Percentiles rank a stretch among this genome's conserved stretches.
phyloP scores from a whole-genome alignment of 2,329 filamentous ascomycete genomes.

The Penicillium sp. region DNA sequence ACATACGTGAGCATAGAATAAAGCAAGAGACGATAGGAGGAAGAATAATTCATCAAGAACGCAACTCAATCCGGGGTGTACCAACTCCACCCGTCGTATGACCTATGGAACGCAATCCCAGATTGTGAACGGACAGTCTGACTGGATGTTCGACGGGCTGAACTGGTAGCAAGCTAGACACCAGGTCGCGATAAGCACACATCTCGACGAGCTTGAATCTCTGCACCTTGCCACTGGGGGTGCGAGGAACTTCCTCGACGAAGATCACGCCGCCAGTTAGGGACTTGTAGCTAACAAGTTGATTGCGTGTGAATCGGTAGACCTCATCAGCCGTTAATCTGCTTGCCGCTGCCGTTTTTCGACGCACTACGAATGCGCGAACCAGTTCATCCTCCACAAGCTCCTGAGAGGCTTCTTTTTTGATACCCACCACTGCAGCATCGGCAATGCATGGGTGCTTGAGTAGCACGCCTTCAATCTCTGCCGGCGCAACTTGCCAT shows the following conservation, averaged over 20 bases:
- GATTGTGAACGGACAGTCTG: not conserved
- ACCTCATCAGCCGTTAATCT: slow-evolving; percentile 39
- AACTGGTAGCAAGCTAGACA: slow-evolving; percentile 17
- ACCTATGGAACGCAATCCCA: not conserved
- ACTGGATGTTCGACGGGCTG: not conserved
- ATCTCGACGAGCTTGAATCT: slow-evolving; percentile 38
- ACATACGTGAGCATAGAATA: not conserved
- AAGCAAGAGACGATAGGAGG: too few relatives aligned
- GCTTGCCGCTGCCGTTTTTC: slow-evolving; percentile 16
- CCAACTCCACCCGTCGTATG: not conserved
- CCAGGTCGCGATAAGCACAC: slow-evolving; percentile 36
- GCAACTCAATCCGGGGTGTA: slow-evolving; percentile 1
- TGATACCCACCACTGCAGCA: slow-evolving; percentile 45
- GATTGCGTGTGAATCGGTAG: slow-evolving; percentile 37
- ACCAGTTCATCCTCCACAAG: slow-evolving; percentile 34
- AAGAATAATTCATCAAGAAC: not conserved
- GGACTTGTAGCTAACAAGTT: slow-evolving; percentile 47
- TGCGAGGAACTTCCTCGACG: slow-evolving; percentile 47
- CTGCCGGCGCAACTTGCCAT: slow-evolving; percentile 48
- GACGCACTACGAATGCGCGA: slow-evolving; percentile 45
- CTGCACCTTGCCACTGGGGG: slow-evolving; percentile 49
- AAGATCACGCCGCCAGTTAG: slow-evolving; percentile 47
- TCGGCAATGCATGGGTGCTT: slow-evolving; percentile 43
- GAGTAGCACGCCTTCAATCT: slow-evolving; percentile 45
- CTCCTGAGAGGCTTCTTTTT: slow-evolving; percentile 18